A percentile compares a stretch with the other conserved stretches of the same genome.
Evolutionary conservation across 1,139 yeast species (phyloP).

Genomic region (Sugiyamaella castrensis): DNA sequence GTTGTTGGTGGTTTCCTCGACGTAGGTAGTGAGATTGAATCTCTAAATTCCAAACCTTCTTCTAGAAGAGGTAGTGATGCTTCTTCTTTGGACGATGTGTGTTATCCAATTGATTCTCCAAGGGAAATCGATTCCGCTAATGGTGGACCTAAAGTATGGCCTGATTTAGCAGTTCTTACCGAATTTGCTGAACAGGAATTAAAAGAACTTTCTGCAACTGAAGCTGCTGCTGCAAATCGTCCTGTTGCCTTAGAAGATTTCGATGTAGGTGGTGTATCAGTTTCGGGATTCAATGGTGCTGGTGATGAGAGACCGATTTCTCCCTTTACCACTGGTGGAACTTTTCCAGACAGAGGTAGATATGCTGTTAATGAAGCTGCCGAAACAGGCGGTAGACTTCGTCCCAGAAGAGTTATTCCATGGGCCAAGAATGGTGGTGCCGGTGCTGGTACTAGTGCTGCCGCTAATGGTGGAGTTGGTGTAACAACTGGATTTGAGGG

Average conservation of each 20-base stretch:
- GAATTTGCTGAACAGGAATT: slow-evolving; percentile 74
- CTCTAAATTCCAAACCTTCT: slow-evolving; percentile 57
- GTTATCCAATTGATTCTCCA: slow-evolving; percentile 62
- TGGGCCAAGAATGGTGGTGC: slow-evolving; percentile 48
- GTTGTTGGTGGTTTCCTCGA: slow-evolving; percentile 20
- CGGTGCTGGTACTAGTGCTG: neutral
- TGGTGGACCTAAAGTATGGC: slow-evolving; percentile 57
- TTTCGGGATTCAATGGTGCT: neutral
- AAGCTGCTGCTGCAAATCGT: slow-evolving; percentile 33
- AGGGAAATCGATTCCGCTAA: slow-evolving; percentile 41
- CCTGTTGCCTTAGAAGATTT: slow-evolving; percentile 25
- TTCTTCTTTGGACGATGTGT: slow-evolving; percentile 84
- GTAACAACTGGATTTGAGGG: neutral
- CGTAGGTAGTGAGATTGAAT: slow-evolving; percentile 19
- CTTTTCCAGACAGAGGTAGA: slow-evolving; percentile 11
- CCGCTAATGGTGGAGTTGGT: slow-evolving; percentile 1
- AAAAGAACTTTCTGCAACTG: slow-evolving; percentile 42
- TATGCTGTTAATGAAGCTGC: slow-evolving; percentile 63
- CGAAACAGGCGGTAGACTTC: slow-evolving; percentile 57
- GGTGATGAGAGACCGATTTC: slow-evolving; percentile 30
- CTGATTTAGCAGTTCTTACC: slow-evolving; percentile 69
- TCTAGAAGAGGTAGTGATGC: slow-evolving; percentile 66
- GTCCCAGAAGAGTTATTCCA: slow-evolving; percentile 75
- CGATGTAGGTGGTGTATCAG: slow-evolving; percentile 22
- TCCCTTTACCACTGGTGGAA: slow-evolving; percentile 18